Conservation (phyloP, 192 early-diverging fungal species). For the Gamsiella multidivaricata region DNA sequence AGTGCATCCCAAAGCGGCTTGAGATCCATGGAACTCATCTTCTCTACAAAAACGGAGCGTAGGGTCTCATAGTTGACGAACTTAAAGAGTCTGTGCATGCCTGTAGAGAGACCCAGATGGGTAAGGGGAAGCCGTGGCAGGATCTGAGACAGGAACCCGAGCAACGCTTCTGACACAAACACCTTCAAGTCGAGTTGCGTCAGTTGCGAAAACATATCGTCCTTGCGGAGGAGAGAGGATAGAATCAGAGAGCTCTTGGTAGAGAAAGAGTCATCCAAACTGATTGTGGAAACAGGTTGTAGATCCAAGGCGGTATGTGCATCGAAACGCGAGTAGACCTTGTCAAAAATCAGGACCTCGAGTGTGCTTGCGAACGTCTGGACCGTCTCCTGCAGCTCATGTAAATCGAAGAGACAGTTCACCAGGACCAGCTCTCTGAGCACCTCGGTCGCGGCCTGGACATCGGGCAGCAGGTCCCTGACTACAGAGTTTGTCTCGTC, state of each 20-base stretch:
- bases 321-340: neutral
- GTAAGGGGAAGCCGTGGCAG: neutral
- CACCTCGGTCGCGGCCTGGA: neutral
- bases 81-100: neutral
- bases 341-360: neutral
- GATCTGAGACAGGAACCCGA: neutral
- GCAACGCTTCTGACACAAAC: neutral
- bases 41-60: neutral
- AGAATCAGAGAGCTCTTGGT: neutral
- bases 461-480: neutral
- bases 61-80: neutral
- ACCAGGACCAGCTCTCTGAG: neutral
- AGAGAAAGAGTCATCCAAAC: neutral
- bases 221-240: neutral
- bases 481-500: neutral
- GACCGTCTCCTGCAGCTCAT: neutral
- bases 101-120: neutral
- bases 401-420: neutral
- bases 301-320: neutral
- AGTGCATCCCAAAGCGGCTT: conserved; percentile 27
- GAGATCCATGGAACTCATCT: neutral
- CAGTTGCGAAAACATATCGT: neutral
- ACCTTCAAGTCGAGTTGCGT: neutral
- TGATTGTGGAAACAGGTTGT: neutral
- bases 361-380: neutral